Percentiles rank a stretch among this genome's conserved stretches.
These are phyloP conservation scores for Verticillium isaacii DNA, from an alignment of 2,329 filamentous ascomycete species.

Conservation along the genomic window DNA sequence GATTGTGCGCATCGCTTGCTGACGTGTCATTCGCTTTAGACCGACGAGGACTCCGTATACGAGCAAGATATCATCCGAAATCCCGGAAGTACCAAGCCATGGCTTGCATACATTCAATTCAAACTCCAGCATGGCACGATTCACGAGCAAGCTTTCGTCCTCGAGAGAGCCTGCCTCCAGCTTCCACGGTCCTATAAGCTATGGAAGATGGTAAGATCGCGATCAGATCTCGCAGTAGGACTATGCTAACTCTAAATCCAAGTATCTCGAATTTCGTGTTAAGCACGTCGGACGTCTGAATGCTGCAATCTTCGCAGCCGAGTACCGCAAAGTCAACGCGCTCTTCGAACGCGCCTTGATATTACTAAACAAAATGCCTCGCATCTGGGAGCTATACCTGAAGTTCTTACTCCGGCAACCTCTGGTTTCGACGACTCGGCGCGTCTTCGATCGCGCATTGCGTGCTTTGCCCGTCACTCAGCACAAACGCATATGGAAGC, in stretches of 20 bases:
- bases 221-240: neutral
- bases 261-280: slow-evolving; percentile 82
- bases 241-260: neutral
- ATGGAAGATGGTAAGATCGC: slow-evolving; percentile 75
- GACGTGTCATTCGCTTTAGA: slow-evolving; percentile 35
- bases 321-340: slow-evolving; percentile 91
- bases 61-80: slow-evolving; percentile 93
- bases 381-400: slow-evolving; percentile 97
- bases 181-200: slow-evolving; percentile 95
- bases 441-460: slow-evolving; percentile 87
- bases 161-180: slow-evolving; percentile 86
- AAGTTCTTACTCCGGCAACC: slow-evolving; percentile 86
- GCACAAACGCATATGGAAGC: slow-evolving; percentile 90
- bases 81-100: slow-evolving; percentile 81
- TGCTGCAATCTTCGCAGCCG: slow-evolving; percentile 69
- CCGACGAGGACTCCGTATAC: slow-evolving; percentile 88
- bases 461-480: slow-evolving; percentile 90
- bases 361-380: slow-evolving; percentile 96
- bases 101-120: slow-evolving; percentile 90
- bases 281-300: slow-evolving; percentile 81
- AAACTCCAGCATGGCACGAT: slow-evolving; percentile 82
- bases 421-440: slow-evolving; percentile 79
- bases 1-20: neutral
- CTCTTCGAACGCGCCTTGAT: slow-evolving; percentile 91
- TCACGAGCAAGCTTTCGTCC: slow-evolving; percentile 78